phyloP scores from a whole-genome alignment of 345 rosid genomes.

The Nasturtium officinale region DNA sequence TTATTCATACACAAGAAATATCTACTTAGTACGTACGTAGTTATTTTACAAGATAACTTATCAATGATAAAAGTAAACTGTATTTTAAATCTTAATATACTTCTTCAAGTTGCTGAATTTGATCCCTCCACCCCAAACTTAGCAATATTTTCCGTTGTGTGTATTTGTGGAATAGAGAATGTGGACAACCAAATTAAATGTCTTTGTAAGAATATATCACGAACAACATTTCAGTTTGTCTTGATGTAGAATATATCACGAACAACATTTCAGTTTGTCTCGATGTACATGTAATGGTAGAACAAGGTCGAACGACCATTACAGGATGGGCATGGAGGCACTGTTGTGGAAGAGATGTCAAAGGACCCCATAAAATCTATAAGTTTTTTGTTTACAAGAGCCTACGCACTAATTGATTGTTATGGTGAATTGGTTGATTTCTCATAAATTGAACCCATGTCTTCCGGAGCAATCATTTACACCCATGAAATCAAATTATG shows the following conservation, averaged over 20 bases:
- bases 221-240: background rate
- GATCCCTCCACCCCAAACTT: background rate
- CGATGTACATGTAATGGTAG: background rate
- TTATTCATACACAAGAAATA: background rate
- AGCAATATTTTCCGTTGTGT: too few species aligned
- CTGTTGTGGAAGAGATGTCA: too few species aligned
- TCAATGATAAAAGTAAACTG: background rate
- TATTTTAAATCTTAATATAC: background rate
- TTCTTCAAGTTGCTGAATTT: background rate
- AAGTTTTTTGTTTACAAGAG: too few species aligned
- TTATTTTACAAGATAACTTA: background rate
- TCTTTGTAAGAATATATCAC: background rate
- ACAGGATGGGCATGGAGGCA: too few species aligned
- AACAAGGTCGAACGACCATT: background rate
- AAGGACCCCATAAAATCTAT: too few species aligned
- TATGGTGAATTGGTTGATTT: too few species aligned
- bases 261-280: background rate
- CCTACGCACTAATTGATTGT: too few species aligned
- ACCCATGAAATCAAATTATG: too few species aligned
- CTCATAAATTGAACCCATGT: too few species aligned
- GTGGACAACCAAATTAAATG: too few species aligned
- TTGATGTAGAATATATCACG: background rate
- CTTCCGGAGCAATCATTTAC: too few species aligned
- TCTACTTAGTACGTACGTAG: background rate
- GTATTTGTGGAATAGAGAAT: too few species aligned